These are phyloP conservation scores for Dryadomyces sulphureus DNA, from an alignment of 2,329 filamentous ascomycete genomes.

Conservation along the genomic window DNA sequence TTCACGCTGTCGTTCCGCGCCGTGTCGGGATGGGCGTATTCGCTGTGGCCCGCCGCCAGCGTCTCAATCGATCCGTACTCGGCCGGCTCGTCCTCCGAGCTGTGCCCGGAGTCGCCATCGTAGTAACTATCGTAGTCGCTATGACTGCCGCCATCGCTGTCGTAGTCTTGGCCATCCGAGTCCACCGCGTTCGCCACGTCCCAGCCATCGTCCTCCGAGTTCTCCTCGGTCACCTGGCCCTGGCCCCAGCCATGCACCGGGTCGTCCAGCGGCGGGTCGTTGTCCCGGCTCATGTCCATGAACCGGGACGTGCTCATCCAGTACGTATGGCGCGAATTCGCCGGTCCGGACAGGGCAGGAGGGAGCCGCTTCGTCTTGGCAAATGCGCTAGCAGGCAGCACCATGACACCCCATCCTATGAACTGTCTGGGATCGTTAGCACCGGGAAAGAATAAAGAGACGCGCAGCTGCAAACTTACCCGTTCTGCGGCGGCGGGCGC, in stretches of 20 bases:
- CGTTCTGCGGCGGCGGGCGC: background rate
- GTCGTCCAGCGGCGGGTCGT: background rate
- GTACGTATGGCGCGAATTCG: too few species aligned
- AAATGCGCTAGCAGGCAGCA: background rate
- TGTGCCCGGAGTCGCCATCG: background rate
- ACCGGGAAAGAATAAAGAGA: background rate
- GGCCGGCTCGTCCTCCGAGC: background rate
- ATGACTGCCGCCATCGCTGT: too few species aligned
- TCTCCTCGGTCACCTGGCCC: background rate
- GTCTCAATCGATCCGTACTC: too few species aligned
- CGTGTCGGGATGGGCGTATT: background rate
- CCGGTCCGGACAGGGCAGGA: background rate
- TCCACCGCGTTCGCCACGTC: background rate
- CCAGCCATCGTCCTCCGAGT: background rate
- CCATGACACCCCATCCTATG: conserved; percentile 1
- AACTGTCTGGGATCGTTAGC: background rate
- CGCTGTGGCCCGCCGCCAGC: background rate
- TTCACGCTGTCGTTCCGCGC: background rate
- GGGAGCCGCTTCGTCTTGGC: background rate
- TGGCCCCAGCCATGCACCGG: background rate
- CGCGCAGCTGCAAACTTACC: background rate
- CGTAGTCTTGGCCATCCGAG: background rate
- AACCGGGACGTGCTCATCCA: background rate
- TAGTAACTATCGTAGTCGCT: background rate
- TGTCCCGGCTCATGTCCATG: background rate